These are phyloP conservation scores for Fusarium luffae DNA, from an alignment of 2,329 filamentous ascomycete genomes.

Conservation along the genomic window DNA sequence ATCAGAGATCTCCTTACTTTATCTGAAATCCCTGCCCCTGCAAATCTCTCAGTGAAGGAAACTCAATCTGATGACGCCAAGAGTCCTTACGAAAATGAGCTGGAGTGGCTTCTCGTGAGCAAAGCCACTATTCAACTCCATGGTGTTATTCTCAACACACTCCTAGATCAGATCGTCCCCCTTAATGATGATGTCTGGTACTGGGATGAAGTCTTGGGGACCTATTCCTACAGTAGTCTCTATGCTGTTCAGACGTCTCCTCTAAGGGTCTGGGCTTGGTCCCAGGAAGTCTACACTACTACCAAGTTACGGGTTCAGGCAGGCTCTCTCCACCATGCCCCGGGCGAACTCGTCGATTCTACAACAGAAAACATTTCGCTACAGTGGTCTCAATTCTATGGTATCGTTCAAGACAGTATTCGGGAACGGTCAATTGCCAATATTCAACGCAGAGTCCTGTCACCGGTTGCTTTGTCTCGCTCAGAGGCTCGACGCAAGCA, in stretches of 20 bases:
- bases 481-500: slow-evolving; percentile 81
- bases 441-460: slow-evolving; percentile 77
- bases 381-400: slow-evolving; percentile 79
- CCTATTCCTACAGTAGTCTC: slow-evolving; percentile 79
- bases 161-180: slow-evolving; percentile 85
- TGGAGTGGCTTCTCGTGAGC: slow-evolving; percentile 90
- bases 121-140: slow-evolving; percentile 95
- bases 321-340: slow-evolving; percentile 45
- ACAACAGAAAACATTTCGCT: slow-evolving; percentile 56
- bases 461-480: slow-evolving; percentile 80
- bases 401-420: slow-evolving; percentile 80
- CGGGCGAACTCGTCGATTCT: slow-evolving; percentile 51
- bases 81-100: slow-evolving; percentile 74
- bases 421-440: slow-evolving; percentile 76
- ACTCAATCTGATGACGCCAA: slow-evolving; percentile 47
- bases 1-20: slow-evolving; percentile 72
- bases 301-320: slow-evolving; percentile 60
- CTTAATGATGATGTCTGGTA: slow-evolving; percentile 92
- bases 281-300: slow-evolving; percentile 75
- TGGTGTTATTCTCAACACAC: slow-evolving; percentile 78
- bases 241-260: slow-evolving; percentile 91
- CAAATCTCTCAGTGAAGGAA: slow-evolving; percentile 48
- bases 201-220: slow-evolving; percentile 89
- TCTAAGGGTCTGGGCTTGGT: slow-evolving; percentile 76
- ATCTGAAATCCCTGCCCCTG: slow-evolving; percentile 64